These are phyloP conservation scores for Amoebophrya sp. DNA, from an alignment of 169 alveolate genomes.

Conservation along the genomic window DNA sequence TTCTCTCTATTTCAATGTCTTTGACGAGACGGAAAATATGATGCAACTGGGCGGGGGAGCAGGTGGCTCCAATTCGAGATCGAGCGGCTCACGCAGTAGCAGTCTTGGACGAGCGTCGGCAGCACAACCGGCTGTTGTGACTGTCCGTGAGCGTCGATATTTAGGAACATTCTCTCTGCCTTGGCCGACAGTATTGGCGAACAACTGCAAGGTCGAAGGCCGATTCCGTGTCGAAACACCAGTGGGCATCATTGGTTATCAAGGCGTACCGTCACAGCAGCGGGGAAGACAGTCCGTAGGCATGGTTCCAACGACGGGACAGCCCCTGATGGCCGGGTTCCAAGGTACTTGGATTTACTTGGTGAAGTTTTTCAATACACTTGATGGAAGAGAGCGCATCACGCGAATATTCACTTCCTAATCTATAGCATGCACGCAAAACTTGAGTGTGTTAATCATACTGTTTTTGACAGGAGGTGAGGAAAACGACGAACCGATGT, in stretches of 20 bases:
- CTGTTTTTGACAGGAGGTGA: no score
- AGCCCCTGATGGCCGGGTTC: not conserved
- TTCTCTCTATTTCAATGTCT: not conserved
- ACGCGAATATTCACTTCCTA: not conserved
- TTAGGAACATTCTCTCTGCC: not conserved
- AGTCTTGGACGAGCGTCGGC: no score
- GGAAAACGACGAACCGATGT: not conserved
- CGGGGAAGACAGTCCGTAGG: not conserved
- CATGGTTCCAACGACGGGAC: not conserved
- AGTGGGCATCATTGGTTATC: not conserved
- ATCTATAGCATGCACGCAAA: not conserved
- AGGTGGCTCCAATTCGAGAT: no score
- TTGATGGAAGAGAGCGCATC: not conserved
- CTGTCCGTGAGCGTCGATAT: not conserved
- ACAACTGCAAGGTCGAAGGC: not conserved
- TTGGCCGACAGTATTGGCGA: not conserved
- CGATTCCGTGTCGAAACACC: not conserved
- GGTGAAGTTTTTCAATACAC: not conserved
- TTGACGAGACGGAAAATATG: conserved; percentile 22
- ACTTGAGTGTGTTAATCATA: not conserved
- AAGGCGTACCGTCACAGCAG: not conserved
- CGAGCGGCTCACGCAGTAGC: no score
- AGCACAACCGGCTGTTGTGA: no score
- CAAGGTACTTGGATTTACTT: not conserved
- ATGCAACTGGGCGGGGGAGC: not conserved